These are phyloP conservation scores for Echinosophora koreensis DNA, from an alignment of 306 rosid genomes.

Conservation along the genomic window DNA sequence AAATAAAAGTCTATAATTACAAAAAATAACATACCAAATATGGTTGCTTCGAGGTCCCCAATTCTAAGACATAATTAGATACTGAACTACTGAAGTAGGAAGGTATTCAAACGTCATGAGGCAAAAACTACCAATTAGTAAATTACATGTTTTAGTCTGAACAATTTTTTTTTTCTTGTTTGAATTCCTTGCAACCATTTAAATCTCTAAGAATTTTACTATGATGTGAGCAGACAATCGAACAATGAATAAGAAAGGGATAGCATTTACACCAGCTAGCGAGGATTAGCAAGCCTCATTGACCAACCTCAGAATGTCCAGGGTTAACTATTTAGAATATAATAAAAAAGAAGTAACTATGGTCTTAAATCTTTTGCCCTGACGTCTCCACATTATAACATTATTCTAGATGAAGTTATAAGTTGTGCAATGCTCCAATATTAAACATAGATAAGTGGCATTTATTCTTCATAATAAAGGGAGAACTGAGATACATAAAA, in stretches of 20 bases:
- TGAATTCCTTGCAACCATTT: conserved; percentile 9
- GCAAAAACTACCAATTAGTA: conserved; percentile 19
- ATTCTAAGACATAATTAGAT: not conserved
- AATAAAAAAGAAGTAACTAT: not conserved
- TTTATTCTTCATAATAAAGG: not conserved
- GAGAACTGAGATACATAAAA: not conserved
- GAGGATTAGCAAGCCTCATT: conserved; percentile 21
- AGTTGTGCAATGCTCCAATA: not conserved
- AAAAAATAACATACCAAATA: not conserved
- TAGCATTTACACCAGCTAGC: conserved; percentile 20
- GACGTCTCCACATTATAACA: not conserved
- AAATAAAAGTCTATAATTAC: not conserved
- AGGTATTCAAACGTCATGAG: conserved; percentile 1
- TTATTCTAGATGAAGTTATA: conserved; percentile 12
- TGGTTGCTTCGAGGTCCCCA: not conserved
- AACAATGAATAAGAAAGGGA: conserved; percentile 13
- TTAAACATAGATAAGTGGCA: not conserved
- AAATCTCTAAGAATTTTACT: conserved; percentile 14
- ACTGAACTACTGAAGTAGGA: conserved; percentile 10
- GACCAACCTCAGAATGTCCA: conserved; percentile 22
- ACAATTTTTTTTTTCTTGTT: not conserved
- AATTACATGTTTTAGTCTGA: conserved; percentile 7
- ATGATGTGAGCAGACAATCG: not conserved
- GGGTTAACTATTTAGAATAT: not conserved
- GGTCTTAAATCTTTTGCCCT: not conserved